phyloP scores from a whole-genome alignment of 306 rosid genomes.

The Fragaria ananassa region DNA sequence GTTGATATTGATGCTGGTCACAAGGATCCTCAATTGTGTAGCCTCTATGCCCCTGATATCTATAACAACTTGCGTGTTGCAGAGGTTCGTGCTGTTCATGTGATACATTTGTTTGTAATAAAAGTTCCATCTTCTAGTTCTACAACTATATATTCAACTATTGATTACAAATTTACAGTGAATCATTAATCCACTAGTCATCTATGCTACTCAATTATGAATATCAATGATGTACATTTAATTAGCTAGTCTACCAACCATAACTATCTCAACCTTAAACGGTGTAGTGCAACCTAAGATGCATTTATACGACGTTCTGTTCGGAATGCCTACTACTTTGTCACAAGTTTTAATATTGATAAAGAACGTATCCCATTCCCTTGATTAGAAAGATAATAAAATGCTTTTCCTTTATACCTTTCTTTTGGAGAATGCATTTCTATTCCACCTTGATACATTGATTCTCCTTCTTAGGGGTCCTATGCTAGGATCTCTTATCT shows the following conservation, averaged over 20 bases:
- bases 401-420: not conserved
- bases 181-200: not conserved
- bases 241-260: not conserved
- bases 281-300: not conserved
- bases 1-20: constrained; percentile 60
- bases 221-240: not conserved
- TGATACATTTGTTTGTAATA: constrained; percentile 3
- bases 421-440: not conserved
- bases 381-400: not conserved
- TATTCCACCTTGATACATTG: not conserved
- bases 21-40: constrained; percentile 66
- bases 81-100: constrained; percentile 57
- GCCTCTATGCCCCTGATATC: constrained; percentile 71
- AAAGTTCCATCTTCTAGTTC: constrained; percentile 6
- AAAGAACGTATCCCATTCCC: not conserved
- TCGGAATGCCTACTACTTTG: not conserved
- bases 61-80: constrained; percentile 55
- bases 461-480: not conserved
- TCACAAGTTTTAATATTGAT: not conserved
- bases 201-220: not conserved
- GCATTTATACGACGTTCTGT: not conserved
- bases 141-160: not conserved
- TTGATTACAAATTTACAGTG: not conserved
- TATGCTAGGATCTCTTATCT: constrained; percentile 9
- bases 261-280: not conserved